Evolutionary conservation across 192 early-diverging fungal genomes (phyloP).

Genomic region (Entophlyctis luteolus): DNA sequence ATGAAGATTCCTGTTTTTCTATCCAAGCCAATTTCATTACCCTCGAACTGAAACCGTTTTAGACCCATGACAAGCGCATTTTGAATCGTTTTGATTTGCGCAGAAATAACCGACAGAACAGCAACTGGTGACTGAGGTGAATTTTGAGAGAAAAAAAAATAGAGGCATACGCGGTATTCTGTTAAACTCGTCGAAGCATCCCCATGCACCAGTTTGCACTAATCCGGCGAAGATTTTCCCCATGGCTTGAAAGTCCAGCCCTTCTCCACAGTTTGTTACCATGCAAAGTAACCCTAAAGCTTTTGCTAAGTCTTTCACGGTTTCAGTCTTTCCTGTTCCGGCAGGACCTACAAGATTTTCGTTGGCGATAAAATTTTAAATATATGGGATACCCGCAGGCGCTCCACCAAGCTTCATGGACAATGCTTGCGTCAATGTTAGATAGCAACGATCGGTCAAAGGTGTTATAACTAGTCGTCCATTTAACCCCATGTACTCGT

Average conservation of each 20-base stretch:
- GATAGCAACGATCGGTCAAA: conserved; percentile 58
- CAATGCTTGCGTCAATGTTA: conserved; percentile 55
- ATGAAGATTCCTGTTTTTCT: conserved; percentile 58
- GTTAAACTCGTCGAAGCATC: conserved; percentile 65
- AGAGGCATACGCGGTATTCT: conserved; percentile 44
- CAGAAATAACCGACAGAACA: conserved; percentile 60
- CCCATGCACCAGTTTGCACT: conserved; percentile 61
- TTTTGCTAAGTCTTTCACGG: conserved; percentile 62
- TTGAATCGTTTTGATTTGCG: conserved; percentile 60
- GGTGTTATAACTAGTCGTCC: conserved; percentile 59
- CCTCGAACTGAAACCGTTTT: conserved; percentile 58
- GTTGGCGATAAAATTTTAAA: neutral
- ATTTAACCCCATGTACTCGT: conserved; percentile 61
- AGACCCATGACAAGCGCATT: conserved; percentile 53
- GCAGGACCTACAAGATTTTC: conserved; percentile 32
- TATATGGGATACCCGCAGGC: conserved; percentile 42
- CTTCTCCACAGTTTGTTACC: conserved; percentile 62
- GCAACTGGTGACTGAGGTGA: conserved; percentile 31
- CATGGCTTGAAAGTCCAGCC: conserved; percentile 63
- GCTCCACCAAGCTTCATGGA: conserved; percentile 60
- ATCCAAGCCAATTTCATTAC: conserved; percentile 56
- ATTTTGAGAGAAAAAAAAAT: neutral
- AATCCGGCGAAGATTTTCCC: conserved; percentile 62
- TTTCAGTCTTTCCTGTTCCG: conserved; percentile 62
- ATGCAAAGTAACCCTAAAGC: conserved; percentile 57